A percentile compares a stretch with the other conserved stretches of the same genome.
phyloP scores from a whole-genome alignment of 148 eudicot genomes.

The Pharnaceum exiguum region DNA sequence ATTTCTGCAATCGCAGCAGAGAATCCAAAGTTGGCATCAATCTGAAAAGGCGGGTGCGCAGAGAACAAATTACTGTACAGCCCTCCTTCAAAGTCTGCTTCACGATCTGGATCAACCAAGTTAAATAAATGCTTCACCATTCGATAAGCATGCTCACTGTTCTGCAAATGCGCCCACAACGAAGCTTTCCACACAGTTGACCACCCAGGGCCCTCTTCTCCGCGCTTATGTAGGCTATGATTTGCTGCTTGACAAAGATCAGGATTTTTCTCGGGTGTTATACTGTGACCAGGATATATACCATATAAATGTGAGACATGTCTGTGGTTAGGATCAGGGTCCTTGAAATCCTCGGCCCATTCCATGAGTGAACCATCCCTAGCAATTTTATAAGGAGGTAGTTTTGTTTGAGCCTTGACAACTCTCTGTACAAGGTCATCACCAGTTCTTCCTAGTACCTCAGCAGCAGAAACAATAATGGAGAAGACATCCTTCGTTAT shows the following conservation, averaged over 20 bases:
- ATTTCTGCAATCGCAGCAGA: slow-evolving; percentile 84
- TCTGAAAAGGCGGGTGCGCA: slow-evolving; percentile 92
- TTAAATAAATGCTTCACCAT: slow-evolving; percentile 77
- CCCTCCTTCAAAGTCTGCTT: slow-evolving; percentile 63
- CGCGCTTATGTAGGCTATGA: slow-evolving; percentile 58
- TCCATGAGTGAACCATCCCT: slow-evolving; percentile 78
- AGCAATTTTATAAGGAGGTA: slow-evolving; percentile 51
- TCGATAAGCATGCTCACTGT: slow-evolving; percentile 58
- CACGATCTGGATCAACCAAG: slow-evolving; percentile 69
- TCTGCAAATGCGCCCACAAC: slow-evolving; percentile 67
- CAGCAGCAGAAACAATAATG: slow-evolving; percentile 56
- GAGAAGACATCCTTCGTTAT: slow-evolving; percentile 70
- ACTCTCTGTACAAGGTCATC: slow-evolving; percentile 55
- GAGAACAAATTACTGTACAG: slow-evolving; percentile 77
- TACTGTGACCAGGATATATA: slow-evolving; percentile 75
- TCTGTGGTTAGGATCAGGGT: slow-evolving; percentile 73
- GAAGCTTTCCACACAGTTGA: slow-evolving; percentile 84
- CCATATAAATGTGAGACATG: slow-evolving; percentile 87
- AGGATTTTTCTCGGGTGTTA: slow-evolving; percentile 54
- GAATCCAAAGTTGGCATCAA: slow-evolving; percentile 87
- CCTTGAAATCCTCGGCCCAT: slow-evolving; percentile 77
- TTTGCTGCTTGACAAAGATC: slow-evolving; percentile 82
- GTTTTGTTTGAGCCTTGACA: slow-evolving; percentile 50
- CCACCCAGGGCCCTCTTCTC: slow-evolving; percentile 91
- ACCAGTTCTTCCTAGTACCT: slow-evolving; percentile 56